These are phyloP conservation scores for Salvia splendens DNA, from an alignment of 257 asterid species.

Conservation along the genomic window DNA sequence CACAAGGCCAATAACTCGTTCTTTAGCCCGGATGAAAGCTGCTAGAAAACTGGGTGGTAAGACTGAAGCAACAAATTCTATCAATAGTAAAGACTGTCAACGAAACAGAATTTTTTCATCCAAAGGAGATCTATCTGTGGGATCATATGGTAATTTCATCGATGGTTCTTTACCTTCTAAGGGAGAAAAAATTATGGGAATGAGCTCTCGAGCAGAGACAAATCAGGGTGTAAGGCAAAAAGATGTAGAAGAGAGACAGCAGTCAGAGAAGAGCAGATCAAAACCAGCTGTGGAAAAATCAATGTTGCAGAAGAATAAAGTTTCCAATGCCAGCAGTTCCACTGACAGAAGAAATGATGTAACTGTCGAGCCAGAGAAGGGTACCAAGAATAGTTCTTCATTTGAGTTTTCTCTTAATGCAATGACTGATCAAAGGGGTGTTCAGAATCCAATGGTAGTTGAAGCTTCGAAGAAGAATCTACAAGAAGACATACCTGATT, in stretches of 20 bases:
- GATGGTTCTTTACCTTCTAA: constrained; percentile 39
- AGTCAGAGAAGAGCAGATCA: constrained; percentile 39
- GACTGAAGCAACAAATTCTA: constrained; percentile 37
- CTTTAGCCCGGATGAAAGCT: constrained; percentile 51
- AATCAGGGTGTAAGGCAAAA: constrained; percentile 34
- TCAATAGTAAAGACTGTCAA: constrained; percentile 38
- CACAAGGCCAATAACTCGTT: constrained; percentile 56
- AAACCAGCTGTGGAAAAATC: constrained; percentile 42
- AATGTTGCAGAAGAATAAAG: constrained; percentile 35
- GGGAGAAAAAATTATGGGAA: no score
- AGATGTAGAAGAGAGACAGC: constrained; percentile 43
- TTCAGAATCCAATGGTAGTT: constrained; percentile 37
- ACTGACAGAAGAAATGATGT: constrained; percentile 38
- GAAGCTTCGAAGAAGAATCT: constrained; percentile 44
- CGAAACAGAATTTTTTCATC: constrained; percentile 41
- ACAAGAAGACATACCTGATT: constrained; percentile 38
- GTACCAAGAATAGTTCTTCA: constrained; percentile 33
- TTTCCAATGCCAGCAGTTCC: constrained; percentile 36
- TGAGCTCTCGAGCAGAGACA: constrained; percentile 32
- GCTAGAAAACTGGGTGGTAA: constrained; percentile 37
- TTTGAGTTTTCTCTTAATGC: constrained; percentile 14
- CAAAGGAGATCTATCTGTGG: constrained; percentile 46
- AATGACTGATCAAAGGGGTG: constrained; percentile 39
- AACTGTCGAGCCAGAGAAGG: constrained; percentile 40
- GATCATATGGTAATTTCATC: constrained; percentile 38